Evolutionary conservation across 768 basidiomycete species (phyloP).

Genomic region (Daedalea quercina): DNA sequence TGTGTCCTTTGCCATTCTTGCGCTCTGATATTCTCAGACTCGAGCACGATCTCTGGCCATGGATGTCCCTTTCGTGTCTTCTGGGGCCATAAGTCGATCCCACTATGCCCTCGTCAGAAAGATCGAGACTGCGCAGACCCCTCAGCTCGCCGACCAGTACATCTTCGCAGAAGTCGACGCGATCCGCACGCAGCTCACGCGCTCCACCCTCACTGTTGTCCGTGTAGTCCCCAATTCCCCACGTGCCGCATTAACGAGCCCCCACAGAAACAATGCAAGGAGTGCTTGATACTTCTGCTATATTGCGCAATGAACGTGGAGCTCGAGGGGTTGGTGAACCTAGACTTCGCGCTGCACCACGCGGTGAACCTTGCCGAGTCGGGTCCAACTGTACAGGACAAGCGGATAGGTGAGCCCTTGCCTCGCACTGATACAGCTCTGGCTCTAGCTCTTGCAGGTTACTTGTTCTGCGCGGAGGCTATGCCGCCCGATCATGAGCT

Average conservation of each 20-base stretch:
- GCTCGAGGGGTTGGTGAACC: constrained; percentile 35
- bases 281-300: constrained; percentile 60
- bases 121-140: constrained; percentile 55
- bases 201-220: constrained; percentile 47
- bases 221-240: constrained; percentile 26
- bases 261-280: constrained; percentile 54
- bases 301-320: constrained; percentile 56
- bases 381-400: constrained; percentile 51
- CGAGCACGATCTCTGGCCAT: constrained; percentile 27
- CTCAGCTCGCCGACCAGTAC: constrained; percentile 53
- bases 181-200: constrained; percentile 46
- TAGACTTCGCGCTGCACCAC: constrained; percentile 70
- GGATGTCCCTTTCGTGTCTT: constrained; percentile 76
- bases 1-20: too few species aligned
- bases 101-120: constrained; percentile 74
- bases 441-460: constrained; percentile 39
- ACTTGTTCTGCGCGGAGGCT: constrained; percentile 68
- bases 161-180: constrained; percentile 52
- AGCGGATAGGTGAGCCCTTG: constrained; percentile 50
- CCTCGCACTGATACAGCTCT: neutral
- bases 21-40: too few species aligned
- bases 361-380: constrained; percentile 75
- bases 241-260: neutral
- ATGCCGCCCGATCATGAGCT: constrained; percentile 68
- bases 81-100: constrained; percentile 67